phyloP scores from a whole-genome alignment of 805 yeast genomes.

The Saccharomycopsis sp. region DNA sequence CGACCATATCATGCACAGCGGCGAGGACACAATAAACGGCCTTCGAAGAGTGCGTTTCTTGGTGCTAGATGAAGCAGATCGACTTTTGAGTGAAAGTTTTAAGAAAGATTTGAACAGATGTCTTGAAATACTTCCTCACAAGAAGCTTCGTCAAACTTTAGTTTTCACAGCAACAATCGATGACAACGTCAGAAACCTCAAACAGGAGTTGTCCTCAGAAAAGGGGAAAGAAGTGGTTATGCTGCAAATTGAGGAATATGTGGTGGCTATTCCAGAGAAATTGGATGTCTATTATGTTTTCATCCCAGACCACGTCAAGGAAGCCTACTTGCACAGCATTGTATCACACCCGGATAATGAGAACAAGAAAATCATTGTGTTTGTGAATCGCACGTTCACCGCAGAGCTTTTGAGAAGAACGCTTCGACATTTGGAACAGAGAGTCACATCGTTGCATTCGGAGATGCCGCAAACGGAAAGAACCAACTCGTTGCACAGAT shows the following conservation, averaged over 20 bases:
- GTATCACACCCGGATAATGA: slow-evolving; percentile 53
- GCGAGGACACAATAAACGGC: slow-evolving; percentile 79
- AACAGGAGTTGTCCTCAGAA: slow-evolving; percentile 48
- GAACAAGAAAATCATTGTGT: slow-evolving; percentile 69
- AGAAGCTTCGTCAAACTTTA: slow-evolving; percentile 82
- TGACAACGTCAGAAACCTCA: slow-evolving; percentile 76
- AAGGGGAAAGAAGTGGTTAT: slow-evolving; percentile 50
- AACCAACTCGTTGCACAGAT: slow-evolving; percentile 82
- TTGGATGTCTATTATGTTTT: slow-evolving; percentile 58
- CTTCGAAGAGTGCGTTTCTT: slow-evolving; percentile 68
- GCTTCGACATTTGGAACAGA: slow-evolving; percentile 51
- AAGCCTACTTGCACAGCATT: slow-evolving; percentile 70
- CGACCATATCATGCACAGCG: slow-evolving; percentile 79
- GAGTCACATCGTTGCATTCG: slow-evolving; percentile 87
- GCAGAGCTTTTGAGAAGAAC: slow-evolving; percentile 84
- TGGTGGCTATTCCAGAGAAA: slow-evolving; percentile 72
- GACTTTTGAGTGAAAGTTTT: slow-evolving; percentile 76
- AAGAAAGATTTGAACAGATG: slow-evolving; percentile 70
- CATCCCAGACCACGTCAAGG: slow-evolving; percentile 83
- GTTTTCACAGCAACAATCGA: slow-evolving; percentile 95
- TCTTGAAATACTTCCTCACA: slow-evolving; percentile 59
- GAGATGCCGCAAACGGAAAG: slow-evolving; percentile 92
- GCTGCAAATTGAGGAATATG: slow-evolving; percentile 69
- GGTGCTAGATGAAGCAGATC: slow-evolving; percentile 94
- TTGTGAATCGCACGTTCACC: slow-evolving; percentile 82